Conservation (phyloP, 2,329 filamentous ascomycete species). For the Trichophyton simii region DNA sequence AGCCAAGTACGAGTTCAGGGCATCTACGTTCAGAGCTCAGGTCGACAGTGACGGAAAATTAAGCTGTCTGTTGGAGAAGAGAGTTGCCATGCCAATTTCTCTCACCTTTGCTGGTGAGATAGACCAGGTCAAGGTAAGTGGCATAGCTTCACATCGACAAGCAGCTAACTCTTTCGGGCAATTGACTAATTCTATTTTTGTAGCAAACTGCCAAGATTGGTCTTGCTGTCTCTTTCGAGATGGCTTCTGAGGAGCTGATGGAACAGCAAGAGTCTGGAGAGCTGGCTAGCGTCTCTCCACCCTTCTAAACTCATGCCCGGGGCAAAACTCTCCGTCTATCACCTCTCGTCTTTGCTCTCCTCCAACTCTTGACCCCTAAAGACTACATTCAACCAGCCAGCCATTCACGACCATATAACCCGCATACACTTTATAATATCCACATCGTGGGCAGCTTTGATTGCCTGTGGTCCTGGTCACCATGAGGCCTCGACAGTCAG, state of each 20-base stretch:
- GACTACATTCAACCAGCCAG: not conserved
- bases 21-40: constrained; percentile 90
- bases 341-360: not conserved
- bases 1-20: constrained; percentile 95
- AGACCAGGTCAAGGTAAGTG: constrained; percentile 82
- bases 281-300: constrained; percentile 34
- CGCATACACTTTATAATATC: not conserved
- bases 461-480: not conserved
- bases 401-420: not conserved
- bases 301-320: constrained; percentile 29
- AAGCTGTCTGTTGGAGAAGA: constrained; percentile 86
- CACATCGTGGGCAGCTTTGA: not conserved
- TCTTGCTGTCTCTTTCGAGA: constrained; percentile 83
- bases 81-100: constrained; percentile 80
- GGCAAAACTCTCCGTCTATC: not conserved
- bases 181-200: constrained; percentile 12
- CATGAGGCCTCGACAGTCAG: not conserved
- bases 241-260: constrained; percentile 71
- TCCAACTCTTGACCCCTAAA: not conserved
- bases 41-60: constrained; percentile 92
- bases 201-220: constrained; percentile 94
- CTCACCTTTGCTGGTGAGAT: constrained; percentile 95
- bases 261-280: constrained; percentile 58
- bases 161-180: not conserved
- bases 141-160: not conserved